These are phyloP conservation scores for Platanus orientalis DNA, from an alignment of 164 flowering plant genomes.

Conservation along the genomic window DNA sequence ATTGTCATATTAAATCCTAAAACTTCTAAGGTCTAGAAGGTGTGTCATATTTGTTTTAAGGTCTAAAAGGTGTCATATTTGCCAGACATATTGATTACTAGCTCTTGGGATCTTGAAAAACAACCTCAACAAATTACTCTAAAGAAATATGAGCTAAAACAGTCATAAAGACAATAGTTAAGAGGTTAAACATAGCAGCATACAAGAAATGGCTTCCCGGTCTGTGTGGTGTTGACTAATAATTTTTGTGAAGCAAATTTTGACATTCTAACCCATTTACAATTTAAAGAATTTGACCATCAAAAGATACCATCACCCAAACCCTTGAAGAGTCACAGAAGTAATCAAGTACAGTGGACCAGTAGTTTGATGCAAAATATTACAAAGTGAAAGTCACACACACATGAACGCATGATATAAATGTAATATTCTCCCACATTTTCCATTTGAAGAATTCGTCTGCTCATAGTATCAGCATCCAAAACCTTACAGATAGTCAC, in stretches of 20 bases:
- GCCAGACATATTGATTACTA: neutral
- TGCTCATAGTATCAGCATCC: too few relatives aligned
- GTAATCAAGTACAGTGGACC: neutral
- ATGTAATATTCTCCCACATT: neutral
- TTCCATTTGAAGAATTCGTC: too few relatives aligned
- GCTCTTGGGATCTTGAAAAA: neutral
- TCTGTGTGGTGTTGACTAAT: neutral
- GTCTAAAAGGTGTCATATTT: too few relatives aligned
- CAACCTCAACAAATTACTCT: too few relatives aligned
- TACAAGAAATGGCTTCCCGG: too few relatives aligned
- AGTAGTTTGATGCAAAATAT: neutral
- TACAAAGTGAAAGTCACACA: neutral
- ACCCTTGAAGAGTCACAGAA: neutral
- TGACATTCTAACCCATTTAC: neutral
- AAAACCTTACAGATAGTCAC: too few relatives aligned
- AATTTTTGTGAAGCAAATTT: neutral
- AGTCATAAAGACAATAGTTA: too few relatives aligned
- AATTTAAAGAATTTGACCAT: neutral
- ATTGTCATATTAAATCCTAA: too few relatives aligned
- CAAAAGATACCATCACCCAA: neutral
- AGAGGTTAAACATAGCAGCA: too few relatives aligned
- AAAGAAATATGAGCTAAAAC: too few relatives aligned
- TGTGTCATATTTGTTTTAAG: too few relatives aligned
- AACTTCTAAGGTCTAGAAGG: neutral
- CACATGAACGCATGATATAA: neutral